Evolutionary conservation across 768 basidiomycete genomes (phyloP).

Genomic region (Tricholoma saponaceum): DNA sequence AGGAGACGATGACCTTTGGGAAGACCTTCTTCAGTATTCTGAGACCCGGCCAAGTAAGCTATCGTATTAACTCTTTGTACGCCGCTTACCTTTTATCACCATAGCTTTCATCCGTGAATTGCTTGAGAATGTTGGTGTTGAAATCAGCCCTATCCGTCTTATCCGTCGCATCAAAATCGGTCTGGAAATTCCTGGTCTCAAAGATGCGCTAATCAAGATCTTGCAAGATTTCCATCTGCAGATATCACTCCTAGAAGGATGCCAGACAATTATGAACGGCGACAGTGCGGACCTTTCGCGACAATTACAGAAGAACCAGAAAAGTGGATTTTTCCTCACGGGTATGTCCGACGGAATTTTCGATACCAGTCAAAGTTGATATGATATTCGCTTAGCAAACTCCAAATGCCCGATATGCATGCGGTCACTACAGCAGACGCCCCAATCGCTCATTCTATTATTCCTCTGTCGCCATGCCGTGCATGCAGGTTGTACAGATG

Average conservation of each 20-base stretch:
- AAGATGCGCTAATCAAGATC: slow-evolving; percentile 94
- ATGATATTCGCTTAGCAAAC: slow-evolving; percentile 40
- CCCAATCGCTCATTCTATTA: slow-evolving; percentile 60
- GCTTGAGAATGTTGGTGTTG: slow-evolving; percentile 92
- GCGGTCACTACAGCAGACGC: slow-evolving; percentile 50
- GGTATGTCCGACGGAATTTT: slow-evolving; percentile 21
- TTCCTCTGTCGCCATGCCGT: slow-evolving; percentile 90
- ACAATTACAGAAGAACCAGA: slow-evolving; percentile 71
- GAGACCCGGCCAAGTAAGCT: slow-evolving; percentile 83
- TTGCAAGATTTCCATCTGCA: slow-evolving; percentile 95
- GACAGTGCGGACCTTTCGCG: slow-evolving; percentile 74
- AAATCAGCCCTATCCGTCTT: slow-evolving; percentile 91
- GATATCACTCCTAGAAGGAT: slow-evolving; percentile 89
- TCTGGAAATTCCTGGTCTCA: slow-evolving; percentile 92
- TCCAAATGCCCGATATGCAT: slow-evolving; percentile 65
- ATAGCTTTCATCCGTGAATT: slow-evolving; percentile 91
- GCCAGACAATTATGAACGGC: slow-evolving; percentile 79
- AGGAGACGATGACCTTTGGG: slow-evolving; percentile 96
- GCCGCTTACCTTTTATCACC: not conserved
- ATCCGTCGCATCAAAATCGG: slow-evolving; percentile 96
- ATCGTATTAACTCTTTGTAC: not conserved
- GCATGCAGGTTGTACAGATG: slow-evolving; percentile 74
- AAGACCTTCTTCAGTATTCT: slow-evolving; percentile 90
- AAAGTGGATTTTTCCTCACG: slow-evolving; percentile 26
- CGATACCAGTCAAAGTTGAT: not conserved